Percentiles rank a stretch among this genome's conserved stretches.
Evolutionary conservation across 768 basidiomycete species (phyloP).

Genomic region (Russula abietina): DNA sequence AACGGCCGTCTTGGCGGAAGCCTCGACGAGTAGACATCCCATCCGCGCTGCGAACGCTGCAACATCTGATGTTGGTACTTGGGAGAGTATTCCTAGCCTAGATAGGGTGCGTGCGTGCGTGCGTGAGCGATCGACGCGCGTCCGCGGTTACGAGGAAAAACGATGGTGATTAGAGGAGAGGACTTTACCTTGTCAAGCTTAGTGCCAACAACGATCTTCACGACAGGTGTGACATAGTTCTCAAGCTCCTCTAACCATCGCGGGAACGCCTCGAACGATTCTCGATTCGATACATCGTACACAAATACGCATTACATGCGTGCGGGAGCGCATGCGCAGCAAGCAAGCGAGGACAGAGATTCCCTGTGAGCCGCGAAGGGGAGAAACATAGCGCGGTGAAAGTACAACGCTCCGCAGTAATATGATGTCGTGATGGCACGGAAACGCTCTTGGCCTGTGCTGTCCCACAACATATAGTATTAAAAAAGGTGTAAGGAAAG

Average conservation of each 20-base stretch:
- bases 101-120: neutral
- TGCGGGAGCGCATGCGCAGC: neutral
- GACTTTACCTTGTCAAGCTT: constrained; percentile 80
- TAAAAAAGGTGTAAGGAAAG: neutral
- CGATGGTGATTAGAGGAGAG: neutral
- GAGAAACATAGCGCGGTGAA: neutral
- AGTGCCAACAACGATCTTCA: constrained; percentile 92
- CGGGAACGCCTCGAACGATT: constrained; percentile 91
- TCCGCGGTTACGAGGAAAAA: neutral
- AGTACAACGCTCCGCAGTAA: constrained; percentile 85
- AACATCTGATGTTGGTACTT: constrained; percentile 76
- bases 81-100: constrained; percentile 86
- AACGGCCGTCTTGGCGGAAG: constrained; percentile 77
- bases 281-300: constrained; percentile 90
- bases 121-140: neutral
- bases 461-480: constrained; percentile 52
- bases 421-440: constrained; percentile 93
- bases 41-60: constrained; percentile 74
- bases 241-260: constrained; percentile 91
- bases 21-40: constrained; percentile 83
- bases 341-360: neutral
- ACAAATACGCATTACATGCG: constrained; percentile 37
- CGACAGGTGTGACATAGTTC: constrained; percentile 81
- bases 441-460: constrained; percentile 95
- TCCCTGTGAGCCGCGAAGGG: neutral